Evolutionary conservation across 139 green algal species (phyloP), one percentile per base, ranked within the genome.

Genomic region (Deuterostichococcus epilithicus): DNA sequence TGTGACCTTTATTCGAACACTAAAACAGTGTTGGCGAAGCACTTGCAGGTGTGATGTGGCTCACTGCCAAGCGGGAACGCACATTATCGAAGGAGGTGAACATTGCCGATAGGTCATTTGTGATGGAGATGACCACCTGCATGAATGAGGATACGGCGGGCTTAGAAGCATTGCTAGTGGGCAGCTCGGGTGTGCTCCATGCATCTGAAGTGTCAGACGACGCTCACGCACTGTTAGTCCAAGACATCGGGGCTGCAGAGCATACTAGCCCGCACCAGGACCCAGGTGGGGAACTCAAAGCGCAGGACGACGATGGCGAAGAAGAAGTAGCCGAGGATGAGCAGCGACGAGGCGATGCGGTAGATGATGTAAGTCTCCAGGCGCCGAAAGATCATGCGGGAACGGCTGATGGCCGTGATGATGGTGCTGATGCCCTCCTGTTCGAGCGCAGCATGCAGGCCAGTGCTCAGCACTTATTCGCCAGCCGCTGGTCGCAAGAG

Each of bases 371-470:
- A 86, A 20, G 66, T 77, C 73, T 83, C 70, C 58, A 86, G 60
- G 65, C 82, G 77, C 3, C 72, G 68, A 60, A 86, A 86, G 32
- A 86, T 83, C 52, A 76, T 75, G 58, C 78, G 78, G 70, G 72
- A 78, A 52, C 72, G 52, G 67, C 82, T 78, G 45, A 93, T 86
- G 68, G 85, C 88, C 25, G 80, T 87, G 28, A 94, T 90, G 80
- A 96, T 94, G 68, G 85, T 90, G 37, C 84, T 79, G 67, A 96
- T 94, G 75, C 94, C 88, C 70, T 96, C 91, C 75, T 95, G 88
- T 85, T 91, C 13, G 52, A 30, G 30, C 28, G 6, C 2, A 39
- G 18, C 25, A 70, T 35, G 32, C 32, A 70, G 32, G 32, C 8
- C 20, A 34, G 25, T 34, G 47, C 47, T n/a, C n/a, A n/a, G n/a